Conservation (phyloP, 2,329 filamentous ascomycete genomes). For the Paracorniculantispora psalliotae region DNA sequence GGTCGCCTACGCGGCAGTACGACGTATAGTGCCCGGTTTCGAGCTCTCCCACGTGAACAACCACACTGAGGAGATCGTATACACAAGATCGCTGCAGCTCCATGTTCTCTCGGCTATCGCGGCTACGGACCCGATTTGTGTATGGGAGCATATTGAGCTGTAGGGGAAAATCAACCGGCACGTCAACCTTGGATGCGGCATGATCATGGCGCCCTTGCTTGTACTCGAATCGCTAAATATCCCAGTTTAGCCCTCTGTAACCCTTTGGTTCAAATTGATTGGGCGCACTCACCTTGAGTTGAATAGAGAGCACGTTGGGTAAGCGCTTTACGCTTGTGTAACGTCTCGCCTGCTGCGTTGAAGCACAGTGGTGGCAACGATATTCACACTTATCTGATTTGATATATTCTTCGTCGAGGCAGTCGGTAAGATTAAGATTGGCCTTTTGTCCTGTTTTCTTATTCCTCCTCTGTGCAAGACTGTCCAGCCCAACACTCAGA, state of each 20-base stretch:
- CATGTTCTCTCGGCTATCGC: slow-evolving; percentile 48
- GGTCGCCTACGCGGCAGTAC: slow-evolving; percentile 77
- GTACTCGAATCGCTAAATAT: slow-evolving; percentile 63
- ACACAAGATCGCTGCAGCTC: slow-evolving; percentile 62
- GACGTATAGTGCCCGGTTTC: slow-evolving; percentile 89
- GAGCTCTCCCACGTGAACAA: slow-evolving; percentile 89
- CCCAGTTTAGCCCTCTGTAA: not conserved
- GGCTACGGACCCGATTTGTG: slow-evolving; percentile 59
- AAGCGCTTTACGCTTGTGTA: slow-evolving; percentile 79
- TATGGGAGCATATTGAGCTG: slow-evolving; percentile 89
- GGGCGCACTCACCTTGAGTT: slow-evolving; percentile 68
- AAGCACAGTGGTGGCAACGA: slow-evolving; percentile 74
- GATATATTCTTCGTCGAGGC: slow-evolving; percentile 81
- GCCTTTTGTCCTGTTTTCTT: slow-evolving; percentile 49
- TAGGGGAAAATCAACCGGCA: slow-evolving; percentile 77
- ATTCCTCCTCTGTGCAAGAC: slow-evolving; percentile 59
- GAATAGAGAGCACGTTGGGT: slow-evolving; percentile 85
- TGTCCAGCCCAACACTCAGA: slow-evolving; percentile 81
- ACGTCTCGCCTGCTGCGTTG: slow-evolving; percentile 73
- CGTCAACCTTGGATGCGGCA: slow-evolving; percentile 80
- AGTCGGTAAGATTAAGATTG: slow-evolving; percentile 57
- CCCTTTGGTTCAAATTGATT: not conserved
- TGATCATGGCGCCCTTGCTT: slow-evolving; percentile 59
- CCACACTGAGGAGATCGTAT: slow-evolving; percentile 83
- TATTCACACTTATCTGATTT: slow-evolving; percentile 85